phyloP scores from a whole-genome alignment of 345 rosid species.

The Citrus medica region DNA sequence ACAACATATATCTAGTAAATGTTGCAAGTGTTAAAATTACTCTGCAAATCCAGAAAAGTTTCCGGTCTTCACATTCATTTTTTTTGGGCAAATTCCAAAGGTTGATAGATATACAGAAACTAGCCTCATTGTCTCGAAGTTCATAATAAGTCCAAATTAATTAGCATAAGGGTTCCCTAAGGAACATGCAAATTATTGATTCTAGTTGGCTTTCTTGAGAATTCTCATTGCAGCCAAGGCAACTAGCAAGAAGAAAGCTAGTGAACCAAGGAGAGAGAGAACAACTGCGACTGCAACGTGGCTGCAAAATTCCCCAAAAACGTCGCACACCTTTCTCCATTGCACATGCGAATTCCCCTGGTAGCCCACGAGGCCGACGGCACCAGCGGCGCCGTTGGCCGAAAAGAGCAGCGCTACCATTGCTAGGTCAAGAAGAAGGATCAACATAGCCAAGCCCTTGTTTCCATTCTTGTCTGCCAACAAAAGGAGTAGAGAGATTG shows the following conservation, averaged over 20 bases:
- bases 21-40: neutral
- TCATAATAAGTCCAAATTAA: neutral
- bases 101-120: neutral
- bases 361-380: conserved; percentile 52
- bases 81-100: neutral
- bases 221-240: conserved; percentile 28
- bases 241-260: conserved; percentile 48
- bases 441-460: conserved; percentile 17
- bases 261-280: conserved; percentile 36
- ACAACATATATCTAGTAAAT: neutral
- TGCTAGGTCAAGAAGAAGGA: conserved; percentile 37
- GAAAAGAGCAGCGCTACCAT: conserved; percentile 60
- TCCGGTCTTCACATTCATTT: neutral
- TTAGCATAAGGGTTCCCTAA: neutral
- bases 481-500: conserved; percentile 35
- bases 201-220: conserved; percentile 17
- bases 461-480: conserved; percentile 24
- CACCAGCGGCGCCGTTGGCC: conserved; percentile 50
- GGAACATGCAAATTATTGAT: neutral
- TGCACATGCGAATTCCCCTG: conserved; percentile 60
- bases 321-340: conserved; percentile 60
- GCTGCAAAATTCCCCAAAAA: conserved; percentile 54
- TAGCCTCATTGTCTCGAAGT: neutral
- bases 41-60: neutral
- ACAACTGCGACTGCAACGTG: conserved; percentile 33